A percentile compares a stretch with the other conserved stretches of the same genome.
These are phyloP conservation scores for Nemania diffusa DNA, from an alignment of 2,329 filamentous ascomycete species.

Conservation along the genomic window DNA sequence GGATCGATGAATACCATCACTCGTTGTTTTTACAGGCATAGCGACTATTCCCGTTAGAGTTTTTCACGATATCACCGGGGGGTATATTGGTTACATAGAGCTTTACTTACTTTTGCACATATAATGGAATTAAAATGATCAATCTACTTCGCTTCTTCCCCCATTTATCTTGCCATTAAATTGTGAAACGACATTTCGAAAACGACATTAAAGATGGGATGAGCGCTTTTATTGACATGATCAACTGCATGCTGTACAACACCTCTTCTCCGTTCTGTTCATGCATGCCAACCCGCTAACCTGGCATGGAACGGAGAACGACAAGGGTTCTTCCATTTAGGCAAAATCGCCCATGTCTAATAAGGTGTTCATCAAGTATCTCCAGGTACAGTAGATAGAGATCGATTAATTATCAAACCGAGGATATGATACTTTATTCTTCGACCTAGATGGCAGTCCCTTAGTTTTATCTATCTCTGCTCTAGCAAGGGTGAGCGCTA, in stretches of 20 bases:
- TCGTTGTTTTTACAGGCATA: constrained; percentile 30
- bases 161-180: neutral
- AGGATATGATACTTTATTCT: neutral
- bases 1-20: constrained; percentile 8
- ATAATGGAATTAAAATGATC: constrained; percentile 14
- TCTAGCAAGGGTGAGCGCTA: neutral
- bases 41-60: constrained; percentile 22
- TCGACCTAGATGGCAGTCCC: neutral
- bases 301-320: constrained; percentile 42
- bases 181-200: neutral
- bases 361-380: constrained; percentile 5
- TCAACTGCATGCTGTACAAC: neutral
- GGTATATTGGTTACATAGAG: constrained; percentile 26
- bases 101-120: constrained; percentile 24
- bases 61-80: constrained; percentile 20
- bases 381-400: neutral
- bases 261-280: neutral
- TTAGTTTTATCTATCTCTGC: neutral
- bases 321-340: constrained; percentile 34
- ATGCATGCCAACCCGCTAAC: constrained; percentile 27
- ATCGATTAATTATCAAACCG: constrained; percentile 2
- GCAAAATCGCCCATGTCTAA: constrained; percentile 36
- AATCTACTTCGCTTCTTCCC: constrained; percentile 12
- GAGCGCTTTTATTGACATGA: neutral
- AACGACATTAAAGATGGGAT: neutral